A percentile compares a stretch with the other conserved stretches of the same genome.
Conservation (phyloP, 345 rosid genomes). For the Arabis hirsuta region DNA sequence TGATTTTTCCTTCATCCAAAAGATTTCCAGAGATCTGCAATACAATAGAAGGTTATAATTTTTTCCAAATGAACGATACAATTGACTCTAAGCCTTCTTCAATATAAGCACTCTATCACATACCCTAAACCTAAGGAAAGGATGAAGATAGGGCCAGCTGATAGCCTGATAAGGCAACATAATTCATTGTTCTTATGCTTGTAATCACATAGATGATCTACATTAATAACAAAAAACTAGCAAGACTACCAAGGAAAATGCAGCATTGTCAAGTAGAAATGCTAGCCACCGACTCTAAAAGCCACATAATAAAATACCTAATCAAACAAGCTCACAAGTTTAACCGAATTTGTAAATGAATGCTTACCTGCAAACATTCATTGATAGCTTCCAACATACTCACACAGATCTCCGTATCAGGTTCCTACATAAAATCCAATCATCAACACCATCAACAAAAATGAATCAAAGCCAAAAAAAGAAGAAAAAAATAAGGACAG, state of each 20-base stretch:
- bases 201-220: background rate
- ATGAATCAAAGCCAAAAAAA: conserved; percentile 1
- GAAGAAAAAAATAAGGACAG: background rate
- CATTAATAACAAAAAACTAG: background rate
- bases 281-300: conserved; percentile 1
- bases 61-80: background rate
- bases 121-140: conserved; percentile 2
- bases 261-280: conserved; percentile 4
- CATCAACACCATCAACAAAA: conserved; percentile 7
- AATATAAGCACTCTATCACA: conserved; percentile 6
- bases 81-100: background rate
- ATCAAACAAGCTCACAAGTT: background rate
- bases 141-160: background rate
- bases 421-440: conserved; percentile 74
- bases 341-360: background rate
- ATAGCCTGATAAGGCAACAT: conserved; percentile 9
- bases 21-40: conserved; percentile 81
- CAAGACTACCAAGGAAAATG: conserved; percentile 15
- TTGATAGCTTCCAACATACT: conserved; percentile 96
- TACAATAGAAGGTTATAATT: conserved; percentile 14
- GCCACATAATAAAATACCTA: background rate
- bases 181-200: conserved; percentile 1
- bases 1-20: conserved; percentile 85
- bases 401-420: conserved; percentile 95
- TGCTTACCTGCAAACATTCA: conserved; percentile 88